These are phyloP conservation scores for Colletotrichum eleusines DNA, from an alignment of 2,329 filamentous ascomycete species.

Conservation along the genomic window DNA sequence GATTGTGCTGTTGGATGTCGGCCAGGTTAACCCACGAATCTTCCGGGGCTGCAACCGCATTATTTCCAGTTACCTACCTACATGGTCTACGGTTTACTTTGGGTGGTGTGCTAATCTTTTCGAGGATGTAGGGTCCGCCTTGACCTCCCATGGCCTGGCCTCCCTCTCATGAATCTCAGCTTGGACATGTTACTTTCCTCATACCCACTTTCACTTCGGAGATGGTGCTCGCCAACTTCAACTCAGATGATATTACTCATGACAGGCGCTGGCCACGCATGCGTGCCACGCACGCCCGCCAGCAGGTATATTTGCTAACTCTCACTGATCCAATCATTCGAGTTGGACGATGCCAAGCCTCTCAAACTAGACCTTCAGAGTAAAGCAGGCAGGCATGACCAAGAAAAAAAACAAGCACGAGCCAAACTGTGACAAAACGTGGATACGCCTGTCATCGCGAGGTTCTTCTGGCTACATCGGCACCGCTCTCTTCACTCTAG, in stretches of 20 bases:
- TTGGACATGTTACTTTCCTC: not conserved
- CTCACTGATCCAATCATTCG: not conserved
- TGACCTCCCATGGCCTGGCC: not conserved
- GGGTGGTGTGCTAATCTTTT: not conserved
- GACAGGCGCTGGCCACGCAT: not conserved
- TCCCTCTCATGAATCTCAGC: not conserved
- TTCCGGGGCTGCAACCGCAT: not conserved
- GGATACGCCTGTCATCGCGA: slow-evolving; percentile 12
- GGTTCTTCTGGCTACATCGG: slow-evolving; percentile 5
- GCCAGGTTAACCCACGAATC: not conserved
- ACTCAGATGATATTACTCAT: not conserved
- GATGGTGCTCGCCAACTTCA: not conserved
- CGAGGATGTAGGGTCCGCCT: not conserved
- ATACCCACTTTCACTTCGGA: not conserved
- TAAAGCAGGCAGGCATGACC: not conserved
- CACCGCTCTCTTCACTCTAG: slow-evolving; percentile 6
- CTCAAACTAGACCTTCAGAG: too few relatives aligned
- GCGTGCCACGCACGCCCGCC: not conserved
- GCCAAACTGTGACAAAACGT: not conserved
- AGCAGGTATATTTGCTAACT: not conserved
- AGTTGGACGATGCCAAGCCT: not conserved
- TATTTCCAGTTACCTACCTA: not conserved
- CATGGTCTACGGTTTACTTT: not conserved
- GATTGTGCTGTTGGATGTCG: not conserved
- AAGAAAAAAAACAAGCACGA: not conserved